Percentiles rank a stretch among this genome's conserved stretches.
phyloP scores from a whole-genome alignment of 2,329 filamentous ascomycete species.

The Berkeleyomyces rouxiae region DNA sequence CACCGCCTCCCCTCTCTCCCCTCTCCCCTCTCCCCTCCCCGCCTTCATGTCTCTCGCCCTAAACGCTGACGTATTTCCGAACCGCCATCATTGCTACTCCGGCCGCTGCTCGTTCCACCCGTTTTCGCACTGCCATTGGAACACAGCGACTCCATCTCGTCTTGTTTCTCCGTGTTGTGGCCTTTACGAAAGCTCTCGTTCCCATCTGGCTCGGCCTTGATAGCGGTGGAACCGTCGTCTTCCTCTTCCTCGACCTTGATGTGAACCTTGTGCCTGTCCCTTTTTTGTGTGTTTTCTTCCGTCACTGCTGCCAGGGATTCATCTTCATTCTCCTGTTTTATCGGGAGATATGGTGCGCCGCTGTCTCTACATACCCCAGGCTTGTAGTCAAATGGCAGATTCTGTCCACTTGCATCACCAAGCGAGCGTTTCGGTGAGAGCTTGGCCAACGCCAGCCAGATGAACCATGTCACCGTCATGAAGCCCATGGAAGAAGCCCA shows the following conservation, averaged over 20 bases:
- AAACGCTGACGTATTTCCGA: background rate
- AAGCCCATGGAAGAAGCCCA: slow-evolving; percentile 61
- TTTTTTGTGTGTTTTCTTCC: background rate
- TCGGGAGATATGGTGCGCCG: background rate
- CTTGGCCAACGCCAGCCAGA: slow-evolving; percentile 22
- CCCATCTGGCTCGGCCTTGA: background rate
- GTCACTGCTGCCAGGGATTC: background rate
- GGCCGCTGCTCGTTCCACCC: background rate
- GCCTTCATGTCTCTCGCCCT: too few species aligned
- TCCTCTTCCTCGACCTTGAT: slow-evolving; percentile 8
- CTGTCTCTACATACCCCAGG: background rate
- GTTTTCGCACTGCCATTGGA: background rate
- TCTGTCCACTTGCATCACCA: background rate
- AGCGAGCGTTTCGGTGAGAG: background rate
- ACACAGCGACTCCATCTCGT: background rate
- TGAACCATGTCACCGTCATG: slow-evolving; percentile 46
- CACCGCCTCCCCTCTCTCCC: too few species aligned
- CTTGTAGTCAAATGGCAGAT: background rate
- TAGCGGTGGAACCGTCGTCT: slow-evolving; percentile 6
- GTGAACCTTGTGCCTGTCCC: slow-evolving; percentile 14
- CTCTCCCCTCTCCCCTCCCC: too few species aligned
- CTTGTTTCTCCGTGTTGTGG: background rate
- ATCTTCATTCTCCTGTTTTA: background rate
- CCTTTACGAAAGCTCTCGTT: background rate
- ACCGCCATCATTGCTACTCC: background rate